Percentiles rank a stretch among this genome's conserved stretches.
Conservation (phyloP, 257 asterid species). For the Thymus quinquecostatus region DNA sequence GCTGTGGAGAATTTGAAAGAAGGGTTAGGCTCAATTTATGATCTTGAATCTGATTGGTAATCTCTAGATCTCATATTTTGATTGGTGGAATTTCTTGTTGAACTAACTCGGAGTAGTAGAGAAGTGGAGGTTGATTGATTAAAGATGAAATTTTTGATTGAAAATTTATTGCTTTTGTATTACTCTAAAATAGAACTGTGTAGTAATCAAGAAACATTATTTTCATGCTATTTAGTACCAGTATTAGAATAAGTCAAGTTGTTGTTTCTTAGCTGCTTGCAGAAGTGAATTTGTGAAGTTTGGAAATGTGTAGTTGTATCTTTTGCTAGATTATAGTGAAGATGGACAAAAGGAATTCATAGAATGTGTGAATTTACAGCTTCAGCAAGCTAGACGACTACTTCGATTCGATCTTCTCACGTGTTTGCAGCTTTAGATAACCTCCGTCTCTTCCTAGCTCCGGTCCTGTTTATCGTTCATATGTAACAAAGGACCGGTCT, state of each 20-base stretch:
- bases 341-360: neutral
- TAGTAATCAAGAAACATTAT: neutral
- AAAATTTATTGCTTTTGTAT: neutral
- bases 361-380: neutral
- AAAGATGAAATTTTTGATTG: neutral
- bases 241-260: slow-evolving; percentile 26
- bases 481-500: no score
- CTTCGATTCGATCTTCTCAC: neutral
- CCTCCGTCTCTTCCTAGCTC: no score
- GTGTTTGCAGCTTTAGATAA: neutral
- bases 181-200: neutral
- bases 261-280: slow-evolving; percentile 13
- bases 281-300: neutral
- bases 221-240: neutral
- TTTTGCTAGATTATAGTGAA: neutral
- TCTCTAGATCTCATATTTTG: slow-evolving; percentile 38
- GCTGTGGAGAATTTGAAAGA: slow-evolving; percentile 3
- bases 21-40: slow-evolving; percentile 6
- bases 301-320: neutral
- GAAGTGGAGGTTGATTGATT: neutral
- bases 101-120: slow-evolving; percentile 17
- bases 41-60: slow-evolving; percentile 12
- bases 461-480: no score
- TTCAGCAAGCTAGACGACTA: neutral
- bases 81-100: slow-evolving; percentile 5